These are phyloP conservation scores for Globisporangium splendens DNA, from an alignment of 352 stramenopile species.

Conservation along the genomic window DNA sequence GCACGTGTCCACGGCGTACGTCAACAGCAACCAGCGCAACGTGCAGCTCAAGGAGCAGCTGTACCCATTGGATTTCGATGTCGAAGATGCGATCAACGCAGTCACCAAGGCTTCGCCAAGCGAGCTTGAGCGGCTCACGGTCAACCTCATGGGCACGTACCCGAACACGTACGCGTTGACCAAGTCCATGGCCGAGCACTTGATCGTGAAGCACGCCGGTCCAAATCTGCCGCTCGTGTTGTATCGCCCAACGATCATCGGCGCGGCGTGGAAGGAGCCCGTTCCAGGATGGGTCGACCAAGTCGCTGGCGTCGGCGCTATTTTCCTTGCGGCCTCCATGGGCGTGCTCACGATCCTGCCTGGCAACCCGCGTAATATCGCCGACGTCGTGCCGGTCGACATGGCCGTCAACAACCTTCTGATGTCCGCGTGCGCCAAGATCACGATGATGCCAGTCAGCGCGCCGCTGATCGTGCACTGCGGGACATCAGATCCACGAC, in stretches of 20 bases:
- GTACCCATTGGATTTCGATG: slow-evolving; percentile 86
- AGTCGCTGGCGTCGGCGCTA: slow-evolving; percentile 69
- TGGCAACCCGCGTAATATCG: slow-evolving; percentile 72
- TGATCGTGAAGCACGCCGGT: slow-evolving; percentile 47
- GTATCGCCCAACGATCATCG: slow-evolving; percentile 84
- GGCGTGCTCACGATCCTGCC: slow-evolving; percentile 82
- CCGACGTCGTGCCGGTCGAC: slow-evolving; percentile 82
- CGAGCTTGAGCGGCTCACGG: slow-evolving; percentile 58
- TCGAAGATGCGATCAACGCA: slow-evolving; percentile 53
- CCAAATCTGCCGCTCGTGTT: slow-evolving; percentile 61
- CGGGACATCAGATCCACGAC: slow-evolving; percentile 68
- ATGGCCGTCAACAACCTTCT: slow-evolving; percentile 77
- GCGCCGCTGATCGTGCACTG: slow-evolving; percentile 67
- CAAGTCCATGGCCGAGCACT: slow-evolving; percentile 85
- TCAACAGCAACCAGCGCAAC: slow-evolving; percentile 79
- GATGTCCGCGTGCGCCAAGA: slow-evolving; percentile 41
- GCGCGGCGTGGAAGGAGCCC: slow-evolving; percentile 82
- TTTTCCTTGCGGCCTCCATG: slow-evolving; percentile 75
- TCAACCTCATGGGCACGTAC: slow-evolving; percentile 85
- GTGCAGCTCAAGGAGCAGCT: slow-evolving; percentile 57
- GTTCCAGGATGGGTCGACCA: slow-evolving; percentile 82
- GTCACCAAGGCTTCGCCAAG: slow-evolving; percentile 46
- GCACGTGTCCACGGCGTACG: slow-evolving; percentile 83
- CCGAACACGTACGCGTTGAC: slow-evolving; percentile 89
- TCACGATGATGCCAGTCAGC: slow-evolving; percentile 9